Percentiles rank a stretch among this genome's conserved stretches.
Conservation (phyloP, 169 alveolate species). For the Plasmodium yoelii region DNA sequence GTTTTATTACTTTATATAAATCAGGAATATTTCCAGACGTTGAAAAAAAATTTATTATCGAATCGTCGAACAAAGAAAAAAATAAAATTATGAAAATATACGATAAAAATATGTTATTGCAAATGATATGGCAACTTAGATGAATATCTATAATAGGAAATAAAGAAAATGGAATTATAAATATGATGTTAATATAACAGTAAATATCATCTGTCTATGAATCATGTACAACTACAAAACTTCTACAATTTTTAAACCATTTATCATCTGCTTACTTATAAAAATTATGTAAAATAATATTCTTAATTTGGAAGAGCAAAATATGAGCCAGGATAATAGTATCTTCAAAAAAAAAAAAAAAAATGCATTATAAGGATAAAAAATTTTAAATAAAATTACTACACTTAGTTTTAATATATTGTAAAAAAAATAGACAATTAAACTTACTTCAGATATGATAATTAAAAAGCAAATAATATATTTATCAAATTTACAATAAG, state of each 20-base stretch:
- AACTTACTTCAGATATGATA: constrained; percentile 45
- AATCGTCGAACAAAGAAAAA: constrained; percentile 70
- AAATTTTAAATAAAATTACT: background rate
- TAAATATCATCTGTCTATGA: background rate
- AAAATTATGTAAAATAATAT: constrained; percentile 44
- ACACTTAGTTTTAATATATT: no score
- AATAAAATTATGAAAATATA: constrained; percentile 58
- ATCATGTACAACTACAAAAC: background rate
- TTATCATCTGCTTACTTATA: constrained; percentile 38
- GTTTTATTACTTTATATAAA: constrained; percentile 32
- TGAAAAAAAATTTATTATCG: constrained; percentile 23
- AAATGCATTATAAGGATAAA: constrained; percentile 9
- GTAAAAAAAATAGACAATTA: background rate
- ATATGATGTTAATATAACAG: no score
- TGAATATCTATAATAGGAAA: constrained; percentile 46
- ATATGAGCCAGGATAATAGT: constrained; percentile 57
- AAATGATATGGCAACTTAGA: constrained; percentile 54
- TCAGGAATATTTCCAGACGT: constrained; percentile 20
- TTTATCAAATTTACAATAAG: constrained; percentile 49
- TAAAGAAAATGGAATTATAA: no score
- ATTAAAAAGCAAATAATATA: constrained; percentile 30
- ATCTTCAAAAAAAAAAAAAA: constrained; percentile 34
- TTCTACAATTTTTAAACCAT: background rate
- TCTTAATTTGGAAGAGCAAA: constrained; percentile 61
- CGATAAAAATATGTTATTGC: constrained; percentile 65